Evolutionary conservation across 1,139 yeast species (phyloP), one percentile per base, ranked within the genome.

Genomic region (Geotrichum cucujoidarum): DNA sequence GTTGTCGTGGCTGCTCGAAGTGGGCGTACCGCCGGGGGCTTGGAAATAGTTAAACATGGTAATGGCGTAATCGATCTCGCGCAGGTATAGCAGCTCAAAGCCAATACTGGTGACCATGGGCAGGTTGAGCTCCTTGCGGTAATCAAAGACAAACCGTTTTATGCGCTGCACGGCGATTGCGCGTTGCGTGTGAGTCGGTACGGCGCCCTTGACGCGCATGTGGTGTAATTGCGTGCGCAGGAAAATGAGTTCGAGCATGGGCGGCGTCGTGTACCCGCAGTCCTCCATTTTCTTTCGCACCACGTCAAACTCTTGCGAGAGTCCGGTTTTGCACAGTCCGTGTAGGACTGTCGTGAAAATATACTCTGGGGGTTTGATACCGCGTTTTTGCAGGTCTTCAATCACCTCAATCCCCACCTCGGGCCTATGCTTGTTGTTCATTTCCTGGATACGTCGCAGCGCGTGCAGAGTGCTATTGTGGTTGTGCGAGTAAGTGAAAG

Each of bases 201-300:
- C 29, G 8, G 43, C 10, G 5, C 25, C 6, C 6, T 25, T 24
- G 14, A 13, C 25, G 13, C 49, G 44, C 33, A 41, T 22, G 11
- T 39, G 40, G 8, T 17, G 37, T 20, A 49, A 32, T 21, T 43
- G 31, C 1, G 52, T 49, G 7, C 39, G 40, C 37, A 49, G 36
- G 22, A 49, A 45, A 13, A 46, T 45, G 5, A 45, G 27, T 22
- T 39, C 35, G 17, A 49, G 38, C 40, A 37, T 33, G 2, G 40
- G 25, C 17, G 35, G 41, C 1, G 52, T 45, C 16, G n/a, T 38
- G 36, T 45, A 49, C 3, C 52, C 52, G 5, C 36, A 40, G 5
- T 38, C 43, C 21, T 49, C 47, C 49, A 49, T 49, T 46, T 44
- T 30, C 14, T 27, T 27, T 5, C 38, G 33, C n/a, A 37, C 47